Base-by-base conservation (phyloP, 2,329 filamentous ascomycete genomes). In the Sodiomyces alkalinus region DNA sequence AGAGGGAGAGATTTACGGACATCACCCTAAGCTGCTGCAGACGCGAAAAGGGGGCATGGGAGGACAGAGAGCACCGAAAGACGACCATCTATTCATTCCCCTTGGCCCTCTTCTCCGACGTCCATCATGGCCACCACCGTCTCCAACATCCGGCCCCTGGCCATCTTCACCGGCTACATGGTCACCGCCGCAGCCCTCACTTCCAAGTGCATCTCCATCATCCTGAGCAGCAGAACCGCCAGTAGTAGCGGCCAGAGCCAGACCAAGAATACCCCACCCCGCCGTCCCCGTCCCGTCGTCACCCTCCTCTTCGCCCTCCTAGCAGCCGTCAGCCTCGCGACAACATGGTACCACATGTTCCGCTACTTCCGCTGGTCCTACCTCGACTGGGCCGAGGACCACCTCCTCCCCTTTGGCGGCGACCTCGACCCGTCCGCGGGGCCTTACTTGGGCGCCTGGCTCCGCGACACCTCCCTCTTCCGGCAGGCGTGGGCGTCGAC, bases 261-360 rank as follows among this genome's bases (percentile, higher is more conserved):
- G 6, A 14, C n/a, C 17, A n/a, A 15, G 3, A 10, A 7, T 13
- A 22, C 16, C 4, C 20, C 20, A 7, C 15, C 18, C 19, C n/a
- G 15, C 23, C 15, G 17, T 15, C 16, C 24, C 19, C 23, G 14
- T 22, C 13, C 19, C 23, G 33, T 29, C 15, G 22, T 39, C 22
- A n/a, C 32, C 16, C 22, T 39, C 23, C 12, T 22, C 19, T 45
- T 45, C 26, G 28, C 33, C 20, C 8, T 28, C 22, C 38, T 43
- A n/a, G 40, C 42, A 7, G 35, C 34, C 14, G 6, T 41, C 12
- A 45, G 42, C 31, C 37, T 46, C 11, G 39, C 34, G 1, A 44
- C 38, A 5, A 46, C 42, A 3, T 43, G 38, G 43, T 43, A 39
- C 16, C 33, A 44, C 33, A 43, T 43, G 40, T 42, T 43, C 22